These are phyloP conservation scores for Fomitopsis palustris DNA, from an alignment of 1,284 basidiomycete genomes.

Conservation along the genomic window DNA sequence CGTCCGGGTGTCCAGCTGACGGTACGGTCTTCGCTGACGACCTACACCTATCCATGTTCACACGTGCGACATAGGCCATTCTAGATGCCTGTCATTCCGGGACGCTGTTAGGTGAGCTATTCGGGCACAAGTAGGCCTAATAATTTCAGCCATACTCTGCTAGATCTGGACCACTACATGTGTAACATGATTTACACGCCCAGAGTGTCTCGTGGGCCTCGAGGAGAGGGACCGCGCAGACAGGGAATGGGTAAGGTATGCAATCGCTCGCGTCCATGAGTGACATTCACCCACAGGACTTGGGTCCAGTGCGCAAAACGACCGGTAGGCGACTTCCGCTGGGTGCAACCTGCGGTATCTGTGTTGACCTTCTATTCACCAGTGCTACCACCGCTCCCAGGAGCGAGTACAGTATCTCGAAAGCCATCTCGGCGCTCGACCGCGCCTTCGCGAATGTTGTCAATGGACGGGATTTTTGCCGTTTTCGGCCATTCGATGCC, in stretches of 20 bases:
- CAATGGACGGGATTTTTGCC: background rate
- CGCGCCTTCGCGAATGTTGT: background rate
- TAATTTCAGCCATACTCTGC: background rate
- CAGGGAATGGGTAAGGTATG: background rate
- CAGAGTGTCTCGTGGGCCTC: background rate
- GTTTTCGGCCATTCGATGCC: background rate
- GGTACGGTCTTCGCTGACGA: background rate
- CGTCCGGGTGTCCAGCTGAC: background rate
- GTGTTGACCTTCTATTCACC: background rate
- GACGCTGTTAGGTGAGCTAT: conserved; percentile 7
- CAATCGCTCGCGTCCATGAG: background rate
- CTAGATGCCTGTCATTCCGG: conserved; percentile 11
- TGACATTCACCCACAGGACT: background rate
- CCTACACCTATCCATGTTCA: background rate
- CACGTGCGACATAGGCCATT: conserved; percentile 1
- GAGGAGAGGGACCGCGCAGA: background rate
- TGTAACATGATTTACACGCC: background rate
- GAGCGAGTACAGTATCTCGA: background rate
- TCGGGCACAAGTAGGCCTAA: background rate
- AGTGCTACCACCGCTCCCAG: background rate
- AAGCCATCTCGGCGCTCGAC: background rate
- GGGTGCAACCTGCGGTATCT: background rate
- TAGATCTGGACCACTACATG: background rate
- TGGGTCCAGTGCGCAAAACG: background rate
- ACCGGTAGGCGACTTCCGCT: background rate